Evolutionary conservation across 2,329 filamentous ascomycete genomes (phyloP).

Genomic region (Cyclaneusma minus): DNA sequence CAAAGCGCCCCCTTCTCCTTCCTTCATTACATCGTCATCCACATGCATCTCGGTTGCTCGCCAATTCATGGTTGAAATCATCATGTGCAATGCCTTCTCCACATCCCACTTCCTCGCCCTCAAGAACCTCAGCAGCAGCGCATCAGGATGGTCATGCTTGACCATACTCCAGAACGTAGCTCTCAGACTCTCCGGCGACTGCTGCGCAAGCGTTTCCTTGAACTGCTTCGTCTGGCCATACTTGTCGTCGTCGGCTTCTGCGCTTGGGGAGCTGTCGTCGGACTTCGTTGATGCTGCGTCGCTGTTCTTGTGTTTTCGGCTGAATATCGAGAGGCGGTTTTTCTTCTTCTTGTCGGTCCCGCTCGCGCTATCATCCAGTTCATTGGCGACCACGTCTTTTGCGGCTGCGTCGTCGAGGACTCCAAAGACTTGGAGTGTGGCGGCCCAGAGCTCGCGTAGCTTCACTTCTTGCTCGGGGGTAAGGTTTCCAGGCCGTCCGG

Average conservation of each 20-base stretch:
- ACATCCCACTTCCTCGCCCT: slow-evolving; percentile 93
- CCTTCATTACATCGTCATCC: slow-evolving; percentile 71
- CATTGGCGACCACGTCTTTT: slow-evolving; percentile 12
- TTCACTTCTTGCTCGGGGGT: slow-evolving; percentile 83
- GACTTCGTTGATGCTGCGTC: slow-evolving; percentile 25
- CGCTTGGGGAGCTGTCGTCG: slow-evolving; percentile 12
- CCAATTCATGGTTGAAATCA: slow-evolving; percentile 91
- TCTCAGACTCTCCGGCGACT: slow-evolving; percentile 64
- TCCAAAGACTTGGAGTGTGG: slow-evolving; percentile 62
- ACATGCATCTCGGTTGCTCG: slow-evolving; percentile 69
- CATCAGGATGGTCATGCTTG: slow-evolving; percentile 90
- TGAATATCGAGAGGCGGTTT: slow-evolving; percentile 56
- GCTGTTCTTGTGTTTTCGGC: slow-evolving; percentile 40
- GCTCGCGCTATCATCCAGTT: slow-evolving; percentile 8
- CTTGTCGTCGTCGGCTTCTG: slow-evolving; percentile 58
- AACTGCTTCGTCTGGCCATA: slow-evolving; percentile 82
- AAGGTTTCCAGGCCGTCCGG: slow-evolving; percentile 71
- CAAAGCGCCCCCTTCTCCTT: slow-evolving; percentile 56
- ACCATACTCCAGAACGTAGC: slow-evolving; percentile 83
- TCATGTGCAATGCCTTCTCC: slow-evolving; percentile 83
- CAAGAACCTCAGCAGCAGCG: slow-evolving; percentile 65
- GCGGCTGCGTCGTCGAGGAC: slow-evolving; percentile 27
- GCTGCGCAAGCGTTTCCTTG: slow-evolving; percentile 61
- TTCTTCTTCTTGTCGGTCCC: slow-evolving; percentile 52
- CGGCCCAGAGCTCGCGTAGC: slow-evolving; percentile 72